A percentile compares a stretch with the other conserved stretches of the same genome.
phyloP scores from a whole-genome alignment of 768 basidiomycete genomes.

The Cubamyces lactineus region DNA sequence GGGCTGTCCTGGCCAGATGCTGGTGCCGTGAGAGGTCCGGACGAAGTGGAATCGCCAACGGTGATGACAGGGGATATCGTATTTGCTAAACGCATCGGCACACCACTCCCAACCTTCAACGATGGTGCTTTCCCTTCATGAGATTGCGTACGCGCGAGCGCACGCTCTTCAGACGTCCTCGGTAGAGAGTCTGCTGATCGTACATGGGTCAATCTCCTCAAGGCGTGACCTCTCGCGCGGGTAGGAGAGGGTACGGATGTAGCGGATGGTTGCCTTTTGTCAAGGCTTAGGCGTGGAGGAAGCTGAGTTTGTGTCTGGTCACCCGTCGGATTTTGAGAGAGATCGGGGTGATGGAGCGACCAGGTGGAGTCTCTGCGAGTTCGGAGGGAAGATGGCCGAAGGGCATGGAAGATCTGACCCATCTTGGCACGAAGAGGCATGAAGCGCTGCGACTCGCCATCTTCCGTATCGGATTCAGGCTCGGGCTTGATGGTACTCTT shows the following conservation, averaged over 20 bases:
- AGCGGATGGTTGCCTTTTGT: constrained; percentile 1
- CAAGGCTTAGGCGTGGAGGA: constrained; percentile 3
- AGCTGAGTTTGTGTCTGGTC: constrained; percentile 9
- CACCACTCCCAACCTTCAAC: neutral
- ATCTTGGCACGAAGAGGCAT: constrained; percentile 48
- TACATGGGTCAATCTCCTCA: constrained; percentile 1
- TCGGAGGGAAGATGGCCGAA: constrained; percentile 45
- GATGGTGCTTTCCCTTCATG: neutral
- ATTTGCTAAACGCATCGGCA: constrained; percentile 21
- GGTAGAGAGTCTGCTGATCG: constrained; percentile 22
- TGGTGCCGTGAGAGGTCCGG: neutral
- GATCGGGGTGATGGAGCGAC: constrained; percentile 25
- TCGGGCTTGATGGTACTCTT: constrained; percentile 67
- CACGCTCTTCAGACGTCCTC: constrained; percentile 2
- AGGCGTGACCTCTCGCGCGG: neutral
- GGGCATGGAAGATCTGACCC: constrained; percentile 57
- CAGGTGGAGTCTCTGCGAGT: constrained; percentile 32
- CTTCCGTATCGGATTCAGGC: constrained; percentile 45
- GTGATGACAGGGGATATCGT: constrained; percentile 20
- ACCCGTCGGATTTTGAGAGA: constrained; percentile 6
- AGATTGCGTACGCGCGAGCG: constrained; percentile 4
- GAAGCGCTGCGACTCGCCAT: constrained; percentile 29
- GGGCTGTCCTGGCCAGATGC: neutral
- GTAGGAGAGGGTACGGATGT: constrained; percentile 8
- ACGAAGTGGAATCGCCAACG: neutral